Evolutionary conservation across 1,139 yeast genomes (phyloP).

Genomic region (Kodamaea fungicola): DNA sequence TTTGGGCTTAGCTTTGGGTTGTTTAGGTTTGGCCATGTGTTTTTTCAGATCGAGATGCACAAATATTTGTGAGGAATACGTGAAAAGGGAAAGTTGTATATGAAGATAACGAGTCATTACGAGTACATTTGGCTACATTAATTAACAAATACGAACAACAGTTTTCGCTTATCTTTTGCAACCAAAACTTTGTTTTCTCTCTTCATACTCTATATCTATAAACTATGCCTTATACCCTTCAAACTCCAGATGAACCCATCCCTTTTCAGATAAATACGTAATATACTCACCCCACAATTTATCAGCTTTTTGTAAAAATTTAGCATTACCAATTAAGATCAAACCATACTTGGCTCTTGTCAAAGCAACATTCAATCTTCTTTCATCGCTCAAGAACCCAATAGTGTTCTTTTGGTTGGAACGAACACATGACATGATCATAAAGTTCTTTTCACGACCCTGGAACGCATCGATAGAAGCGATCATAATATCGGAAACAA

Average conservation of each 20-base stretch:
- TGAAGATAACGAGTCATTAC: no score
- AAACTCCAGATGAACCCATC: slow-evolving; percentile 11
- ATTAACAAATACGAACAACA: no score
- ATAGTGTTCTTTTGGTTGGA: slow-evolving; percentile 48
- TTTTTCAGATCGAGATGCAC: background rate
- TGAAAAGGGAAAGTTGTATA: no score
- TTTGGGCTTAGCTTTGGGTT: slow-evolving; percentile 9
- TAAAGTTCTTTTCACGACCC: slow-evolving; percentile 60
- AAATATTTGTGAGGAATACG: no score
- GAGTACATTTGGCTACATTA: no score
- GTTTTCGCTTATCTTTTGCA: no score
- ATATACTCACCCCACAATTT: slow-evolving; percentile 55
- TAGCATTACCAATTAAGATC: slow-evolving; percentile 53
- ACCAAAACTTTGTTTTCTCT: background rate
- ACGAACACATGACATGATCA: slow-evolving; percentile 60
- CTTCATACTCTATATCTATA: no score
- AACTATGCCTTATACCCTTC: no score
- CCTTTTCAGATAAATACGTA: slow-evolving; percentile 14
- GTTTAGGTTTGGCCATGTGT: slow-evolving; percentile 3
- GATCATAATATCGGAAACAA: slow-evolving; percentile 62
- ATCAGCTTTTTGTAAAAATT: slow-evolving; percentile 46
- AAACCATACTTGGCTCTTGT: slow-evolving; percentile 61
- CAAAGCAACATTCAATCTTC: slow-evolving; percentile 60
- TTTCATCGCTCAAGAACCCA: slow-evolving; percentile 55
- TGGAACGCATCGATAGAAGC: slow-evolving; percentile 70